Percentiles rank a stretch among this genome's conserved stretches.
Conservation (phyloP, 805 yeast species). For the Pichia phayaonensis region DNA sequence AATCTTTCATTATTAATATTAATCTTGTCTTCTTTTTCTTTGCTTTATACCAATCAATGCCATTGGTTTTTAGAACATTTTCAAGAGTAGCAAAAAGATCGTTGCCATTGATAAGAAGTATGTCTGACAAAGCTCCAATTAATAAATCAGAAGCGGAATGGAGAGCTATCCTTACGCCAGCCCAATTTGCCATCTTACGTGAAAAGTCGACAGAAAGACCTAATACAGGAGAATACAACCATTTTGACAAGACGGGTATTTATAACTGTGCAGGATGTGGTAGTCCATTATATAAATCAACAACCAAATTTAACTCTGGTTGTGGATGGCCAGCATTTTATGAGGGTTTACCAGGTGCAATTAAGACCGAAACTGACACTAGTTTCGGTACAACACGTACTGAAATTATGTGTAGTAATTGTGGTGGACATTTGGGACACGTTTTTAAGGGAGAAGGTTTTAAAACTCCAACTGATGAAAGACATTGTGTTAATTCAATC, state of each 20-base stretch:
- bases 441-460: constrained; percentile 92
- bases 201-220: constrained; percentile 69
- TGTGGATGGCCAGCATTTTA: constrained; percentile 99
- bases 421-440: constrained; percentile 96
- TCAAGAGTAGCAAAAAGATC: neutral
- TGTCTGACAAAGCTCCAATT: neutral
- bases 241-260: constrained; percentile 46
- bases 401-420: constrained; percentile 80
- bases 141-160: constrained; percentile 51
- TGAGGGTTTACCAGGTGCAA: constrained; percentile 78
- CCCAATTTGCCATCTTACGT: constrained; percentile 72
- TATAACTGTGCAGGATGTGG: constrained; percentile 85
- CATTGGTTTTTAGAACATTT: neutral
- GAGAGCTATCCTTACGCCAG: constrained; percentile 69
- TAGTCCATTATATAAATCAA: constrained; percentile 68
- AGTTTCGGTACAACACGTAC: constrained; percentile 74
- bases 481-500: constrained; percentile 92
- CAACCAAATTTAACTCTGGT: constrained; percentile 78
- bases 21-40: neutral
- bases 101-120: neutral
- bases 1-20: too few relatives aligned
- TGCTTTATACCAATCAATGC: neutral
- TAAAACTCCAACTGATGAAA: constrained; percentile 74
- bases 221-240: constrained; percentile 50
- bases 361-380: constrained; percentile 51